Conservation (phyloP, 2,329 filamentous ascomycete genomes). For the Alternaria longipes region DNA sequence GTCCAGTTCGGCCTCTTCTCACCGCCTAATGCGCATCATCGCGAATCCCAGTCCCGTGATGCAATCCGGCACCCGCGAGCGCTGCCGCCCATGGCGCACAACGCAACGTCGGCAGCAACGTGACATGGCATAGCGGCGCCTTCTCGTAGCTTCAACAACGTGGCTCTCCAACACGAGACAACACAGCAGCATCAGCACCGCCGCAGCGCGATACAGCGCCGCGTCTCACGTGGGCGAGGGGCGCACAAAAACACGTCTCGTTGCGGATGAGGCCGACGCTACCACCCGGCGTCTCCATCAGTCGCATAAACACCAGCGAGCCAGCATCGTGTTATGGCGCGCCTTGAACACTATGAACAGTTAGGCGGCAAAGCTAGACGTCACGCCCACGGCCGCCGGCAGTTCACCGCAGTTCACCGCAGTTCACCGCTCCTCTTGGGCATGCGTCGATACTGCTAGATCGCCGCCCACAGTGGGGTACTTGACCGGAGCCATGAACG, state of each 20-base stretch:
- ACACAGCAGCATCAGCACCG: slow-evolving; percentile 32
- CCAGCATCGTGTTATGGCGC: slow-evolving; percentile 32
- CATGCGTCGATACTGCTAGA: slow-evolving; percentile 25
- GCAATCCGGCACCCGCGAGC: slow-evolving; percentile 21
- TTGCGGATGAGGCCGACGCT: slow-evolving; percentile 47
- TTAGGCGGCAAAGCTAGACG: slow-evolving; percentile 27
- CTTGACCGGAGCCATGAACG: slow-evolving; percentile 25
- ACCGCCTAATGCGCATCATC: slow-evolving; percentile 50
- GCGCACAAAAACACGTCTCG: slow-evolving; percentile 17
- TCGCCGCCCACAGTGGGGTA: slow-evolving; percentile 27
- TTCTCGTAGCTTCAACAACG: slow-evolving; percentile 35
- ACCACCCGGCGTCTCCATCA: slow-evolving; percentile 31
- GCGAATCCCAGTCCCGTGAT: slow-evolving; percentile 36
- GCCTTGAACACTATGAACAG: slow-evolving; percentile 27
- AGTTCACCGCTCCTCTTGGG: slow-evolving; percentile 43
- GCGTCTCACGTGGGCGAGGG: slow-evolving; percentile 41
- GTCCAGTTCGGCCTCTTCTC: slow-evolving; percentile 41
- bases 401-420: slow-evolving; percentile 51
- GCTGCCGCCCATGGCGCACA: slow-evolving; percentile 22
- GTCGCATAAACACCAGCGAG: slow-evolving; percentile 28
- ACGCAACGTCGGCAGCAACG: slow-evolving; percentile 11
- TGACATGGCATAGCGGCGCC: slow-evolving; percentile 26
- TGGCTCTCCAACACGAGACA: slow-evolving; percentile 44
- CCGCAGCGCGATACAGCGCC: slow-evolving; percentile 19
- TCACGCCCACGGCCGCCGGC: slow-evolving; percentile 42